Evolutionary conservation across 75 land plant species (phyloP).

Genomic region (Ceratopteris richardii): DNA sequence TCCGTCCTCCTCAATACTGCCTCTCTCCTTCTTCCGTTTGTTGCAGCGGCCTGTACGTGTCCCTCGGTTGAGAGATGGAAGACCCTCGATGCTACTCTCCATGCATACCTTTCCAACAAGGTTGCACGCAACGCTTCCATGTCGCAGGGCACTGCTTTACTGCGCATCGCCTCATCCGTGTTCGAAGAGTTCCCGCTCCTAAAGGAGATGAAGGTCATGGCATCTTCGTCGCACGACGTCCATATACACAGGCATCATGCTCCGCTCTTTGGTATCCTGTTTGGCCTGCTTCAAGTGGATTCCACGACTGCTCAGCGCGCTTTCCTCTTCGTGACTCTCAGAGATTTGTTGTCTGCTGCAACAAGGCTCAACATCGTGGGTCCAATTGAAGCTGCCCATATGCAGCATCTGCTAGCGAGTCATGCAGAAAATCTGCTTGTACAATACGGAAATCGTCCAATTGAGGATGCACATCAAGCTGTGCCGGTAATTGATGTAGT

Average conservation of each 20-base stretch:
- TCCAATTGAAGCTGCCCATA: constrained; percentile 67
- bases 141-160: constrained; percentile 76
- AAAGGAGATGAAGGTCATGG: constrained; percentile 34
- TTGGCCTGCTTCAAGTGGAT: constrained; percentile 59
- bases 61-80: constrained; percentile 48
- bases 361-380: constrained; percentile 82
- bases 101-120: constrained; percentile 76
- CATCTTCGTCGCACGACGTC: not conserved
- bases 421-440: constrained; percentile 47
- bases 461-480: constrained; percentile 65
- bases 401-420: constrained; percentile 58
- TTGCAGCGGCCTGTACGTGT: constrained; percentile 8
- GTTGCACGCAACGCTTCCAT: constrained; percentile 64
- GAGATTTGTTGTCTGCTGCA: constrained; percentile 87
- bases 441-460: constrained; percentile 49
- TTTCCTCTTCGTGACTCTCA: constrained; percentile 60
- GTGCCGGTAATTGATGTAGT: constrained; percentile 64
- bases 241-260: constrained; percentile 64
- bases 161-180: constrained; percentile 63
- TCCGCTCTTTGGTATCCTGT: constrained; percentile 57
- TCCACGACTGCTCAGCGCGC: constrained; percentile 53
- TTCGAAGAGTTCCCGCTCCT: constrained; percentile 45
- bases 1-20: constrained; percentile 62
- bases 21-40: constrained; percentile 77
- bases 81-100: constrained; percentile 33